These are phyloP conservation scores for Kwoniella sp. DNA, from an alignment of 768 basidiomycete species.

Conservation along the genomic window DNA sequence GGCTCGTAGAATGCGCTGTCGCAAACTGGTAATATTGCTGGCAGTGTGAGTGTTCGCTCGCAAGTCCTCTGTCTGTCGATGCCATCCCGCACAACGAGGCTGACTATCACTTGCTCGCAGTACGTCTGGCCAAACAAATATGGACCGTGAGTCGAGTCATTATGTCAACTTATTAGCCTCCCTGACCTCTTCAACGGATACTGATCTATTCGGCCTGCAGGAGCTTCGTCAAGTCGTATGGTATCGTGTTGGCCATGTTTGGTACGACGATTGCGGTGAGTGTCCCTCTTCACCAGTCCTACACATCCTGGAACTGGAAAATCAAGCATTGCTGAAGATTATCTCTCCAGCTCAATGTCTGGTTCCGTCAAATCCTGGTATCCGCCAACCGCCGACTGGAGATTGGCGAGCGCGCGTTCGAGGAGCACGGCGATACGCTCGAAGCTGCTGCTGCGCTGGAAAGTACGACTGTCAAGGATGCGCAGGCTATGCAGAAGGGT, in stretches of 20 bases:
- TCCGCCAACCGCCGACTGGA: slow-evolving; percentile 29
- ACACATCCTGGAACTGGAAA: background rate
- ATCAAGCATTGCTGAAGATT: background rate
- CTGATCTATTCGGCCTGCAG: too few relatives aligned
- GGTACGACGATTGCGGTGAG: slow-evolving; percentile 30
- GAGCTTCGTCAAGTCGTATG: slow-evolving; percentile 30
- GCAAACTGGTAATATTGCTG: slow-evolving; percentile 38
- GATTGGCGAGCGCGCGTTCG: slow-evolving; percentile 34
- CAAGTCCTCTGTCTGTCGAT: too few relatives aligned
- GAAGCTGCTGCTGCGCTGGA: slow-evolving; percentile 29
- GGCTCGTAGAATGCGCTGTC: slow-evolving; percentile 30
- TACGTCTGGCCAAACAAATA: slow-evolving; percentile 29
- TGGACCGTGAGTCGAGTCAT: slow-evolving; percentile 25
- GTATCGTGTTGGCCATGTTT: slow-evolving; percentile 36
- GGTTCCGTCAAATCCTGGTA: slow-evolving; percentile 35
- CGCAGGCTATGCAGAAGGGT: slow-evolving; percentile 34
- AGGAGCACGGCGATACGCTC: slow-evolving; percentile 30
- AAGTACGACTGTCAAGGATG: slow-evolving; percentile 34
- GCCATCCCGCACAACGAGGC: background rate
- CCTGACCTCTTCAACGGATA: too few relatives aligned
- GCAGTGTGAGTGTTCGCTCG: slow-evolving; percentile 14
- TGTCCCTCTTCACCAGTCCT: background rate
- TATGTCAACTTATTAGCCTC: too few relatives aligned
- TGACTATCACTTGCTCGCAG: slow-evolving; percentile 1
- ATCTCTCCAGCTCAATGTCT: slow-evolving; percentile 29